Evolutionary conservation across 2,329 filamentous ascomycete genomes (phyloP), one percentile per base, ranked within the genome.

Genomic region (Cladophialophora immunda): DNA sequence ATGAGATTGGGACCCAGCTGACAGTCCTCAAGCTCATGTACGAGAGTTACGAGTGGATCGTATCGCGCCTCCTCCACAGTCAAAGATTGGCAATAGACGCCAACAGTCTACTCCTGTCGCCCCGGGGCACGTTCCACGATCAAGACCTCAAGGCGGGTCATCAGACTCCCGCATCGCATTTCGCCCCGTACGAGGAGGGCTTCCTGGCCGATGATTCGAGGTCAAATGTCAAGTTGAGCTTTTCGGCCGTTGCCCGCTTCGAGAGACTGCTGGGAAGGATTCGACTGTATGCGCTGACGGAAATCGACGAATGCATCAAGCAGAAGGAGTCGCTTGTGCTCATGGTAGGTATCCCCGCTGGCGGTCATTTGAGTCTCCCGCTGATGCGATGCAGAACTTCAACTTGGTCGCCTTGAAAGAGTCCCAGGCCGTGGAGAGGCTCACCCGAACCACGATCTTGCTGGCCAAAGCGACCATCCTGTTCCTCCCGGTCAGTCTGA

Each of bases 341-440:
- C 69, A 87, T 92, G 75, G 89, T 90, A 77, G 74, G 83, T 73
- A 36, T 62, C 17, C 29, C 34, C 34, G 17, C n/a, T 27, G 11
- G 41, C 57, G 22, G 38, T 53, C 25, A 5, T 15, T 30, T 55
- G 4, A 5, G 17, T 55, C 6, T 4, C 7, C 27, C n/a, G 9
- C 52, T 30, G 8, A 34, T 19, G 17, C 9, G 6, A 11, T 15
- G n/a, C 66, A 91, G 89, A 92, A 92, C 76, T 93, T 93, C 82
- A 92, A 91, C 76, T 84, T 93, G 70, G 92, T 90, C 65, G 87
- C 90, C 19, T 87, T 92, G 73, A 92, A 91, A 75, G 90, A 93
- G 76, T 91, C 90, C 0, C 86, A 88, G 70, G 87, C 88, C 3
- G 90, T 92, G 11, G 90, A 92, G 66, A 85, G 89, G 22, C 83